These are phyloP conservation scores for Phoenix roebelenii DNA, from an alignment of 176 grass and related monocot species.

Conservation along the genomic window DNA sequence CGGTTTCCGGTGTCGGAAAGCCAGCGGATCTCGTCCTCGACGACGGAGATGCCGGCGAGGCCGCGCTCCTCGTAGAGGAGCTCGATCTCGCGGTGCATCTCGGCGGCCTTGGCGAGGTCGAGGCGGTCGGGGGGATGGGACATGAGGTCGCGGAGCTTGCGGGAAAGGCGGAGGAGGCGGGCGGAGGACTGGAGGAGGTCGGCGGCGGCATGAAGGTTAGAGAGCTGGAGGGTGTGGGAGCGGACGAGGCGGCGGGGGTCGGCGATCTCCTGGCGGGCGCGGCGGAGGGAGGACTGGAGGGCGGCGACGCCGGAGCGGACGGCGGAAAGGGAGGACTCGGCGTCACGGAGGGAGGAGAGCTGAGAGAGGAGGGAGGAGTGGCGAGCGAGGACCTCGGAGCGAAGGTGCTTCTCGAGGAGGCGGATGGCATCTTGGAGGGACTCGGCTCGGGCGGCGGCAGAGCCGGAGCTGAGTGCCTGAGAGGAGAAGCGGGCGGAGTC, in stretches of 20 bases:
- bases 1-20: constrained; percentile 49
- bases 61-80: constrained; percentile 80
- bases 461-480: constrained; percentile 76
- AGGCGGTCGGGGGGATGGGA: constrained; percentile 14
- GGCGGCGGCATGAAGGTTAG: constrained; percentile 69
- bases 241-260: constrained; percentile 55
- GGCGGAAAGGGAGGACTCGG: constrained; percentile 52
- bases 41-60: constrained; percentile 65
- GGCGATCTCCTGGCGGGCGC: constrained; percentile 69
- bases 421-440: constrained; percentile 83
- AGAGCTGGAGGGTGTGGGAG: constrained; percentile 67
- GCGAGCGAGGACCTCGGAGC: constrained; percentile 81
- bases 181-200: constrained; percentile 79
- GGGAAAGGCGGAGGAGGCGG: constrained; percentile 69
- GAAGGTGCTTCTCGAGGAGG: constrained; percentile 64
- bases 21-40: constrained; percentile 83
- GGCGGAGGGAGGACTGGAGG: constrained; percentile 66
- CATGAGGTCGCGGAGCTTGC: constrained; percentile 55
- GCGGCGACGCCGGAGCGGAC: constrained; percentile 56
- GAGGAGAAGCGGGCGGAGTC: constrained; percentile 83
- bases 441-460: constrained; percentile 74
- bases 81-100: constrained; percentile 82
- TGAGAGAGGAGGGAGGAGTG: constrained; percentile 78
- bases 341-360: constrained; percentile 83
- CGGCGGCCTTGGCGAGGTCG: constrained; percentile 72